Base-by-base conservation (phyloP, 352 stramenopile species). In the Pythium biforme region DNA sequence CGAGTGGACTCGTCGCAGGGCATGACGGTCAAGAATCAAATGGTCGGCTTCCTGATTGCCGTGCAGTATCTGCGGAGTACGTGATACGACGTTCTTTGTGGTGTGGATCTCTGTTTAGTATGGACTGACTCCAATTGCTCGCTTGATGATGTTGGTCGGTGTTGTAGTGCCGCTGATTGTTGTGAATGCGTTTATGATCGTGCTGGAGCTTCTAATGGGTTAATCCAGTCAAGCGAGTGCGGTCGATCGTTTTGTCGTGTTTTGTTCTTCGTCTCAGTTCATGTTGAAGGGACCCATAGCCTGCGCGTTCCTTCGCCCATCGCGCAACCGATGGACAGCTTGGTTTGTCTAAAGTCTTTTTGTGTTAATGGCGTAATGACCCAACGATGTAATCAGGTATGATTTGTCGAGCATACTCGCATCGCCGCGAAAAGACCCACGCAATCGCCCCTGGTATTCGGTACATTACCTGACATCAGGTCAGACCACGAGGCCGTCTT, bases 11-110 rank as follows among this genome's bases (percentile, higher is more conserved):
- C 85, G 40, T 85, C 81, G 23, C 73, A 94, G 54, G 87, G 87
- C 53, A 78, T 87, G 80, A 90, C 83, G 33, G 79, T 94, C 58
- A 94, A 94, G 74, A 95, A 95, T 71, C 87, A 95, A 69, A 67
- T 93, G 66, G 74, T 94, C 29, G 85, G 87, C 48, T 90, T 95
- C 57, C 72, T 95, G 25, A 75, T 91, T 29, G 85, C 87, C 5
- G 85, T 95, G 54, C 87, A 92, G 68, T 95, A 93, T 75, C 64
- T 95, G 25, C 72, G 87, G 66, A 77, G 86, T 95, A 79, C 50
- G 78, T 63, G 70, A 1, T 1, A n/a, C 7, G 15, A 34, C 7
- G 6, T 51, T 47, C 6, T n/a, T 50, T 31, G 15, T 25, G 41
- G 15, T 15, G 41, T 49, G n/a, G 22, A 40, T 40, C 8, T 5